phyloP scores from a whole-genome alignment of 2,329 filamentous ascomycete genomes.

The Microthyrium microscopicum region DNA sequence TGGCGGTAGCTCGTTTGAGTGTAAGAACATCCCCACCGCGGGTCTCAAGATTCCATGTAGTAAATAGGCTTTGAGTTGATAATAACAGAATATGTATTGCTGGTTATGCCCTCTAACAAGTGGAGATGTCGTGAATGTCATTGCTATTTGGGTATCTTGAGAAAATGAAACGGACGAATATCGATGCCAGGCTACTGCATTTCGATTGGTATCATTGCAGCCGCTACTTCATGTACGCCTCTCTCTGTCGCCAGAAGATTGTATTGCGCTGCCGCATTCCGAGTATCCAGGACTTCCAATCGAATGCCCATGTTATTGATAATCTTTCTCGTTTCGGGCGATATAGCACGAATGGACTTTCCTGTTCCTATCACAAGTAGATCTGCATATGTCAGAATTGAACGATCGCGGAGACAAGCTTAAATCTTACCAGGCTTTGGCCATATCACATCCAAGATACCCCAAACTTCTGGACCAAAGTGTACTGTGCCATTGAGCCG shows the following conservation, averaged over 20 bases:
- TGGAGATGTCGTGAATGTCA: too few relatives aligned
- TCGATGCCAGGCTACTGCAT: too few relatives aligned
- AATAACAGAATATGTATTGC: too few relatives aligned
- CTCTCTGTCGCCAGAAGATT: slow-evolving; percentile 91
- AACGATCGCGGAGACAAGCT: background rate
- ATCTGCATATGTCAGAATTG: slow-evolving; percentile 36
- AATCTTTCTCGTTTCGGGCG: slow-evolving; percentile 52
- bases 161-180: too few relatives aligned
- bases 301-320: slow-evolving; percentile 68
- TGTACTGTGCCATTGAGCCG: slow-evolving; percentile 64
- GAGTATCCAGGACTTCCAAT: slow-evolving; percentile 77
- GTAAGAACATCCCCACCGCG: background rate
- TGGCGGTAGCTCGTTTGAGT: background rate
- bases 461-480: slow-evolving; percentile 53
- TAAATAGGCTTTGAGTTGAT: too few relatives aligned
- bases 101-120: too few relatives aligned
- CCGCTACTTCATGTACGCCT: slow-evolving; percentile 69
- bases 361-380: slow-evolving; percentile 81
- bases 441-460: slow-evolving; percentile 61
- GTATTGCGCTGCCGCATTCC: slow-evolving; percentile 87
- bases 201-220: slow-evolving; percentile 75
- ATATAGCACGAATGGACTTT: slow-evolving; percentile 55
- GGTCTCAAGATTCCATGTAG: too few relatives aligned
- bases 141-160: too few relatives aligned
- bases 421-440: slow-evolving; percentile 62